A percentile compares a stretch with the other conserved stretches of the same genome.
phyloP scores from a whole-genome alignment of 208 protist genomes.

The Trichomonas vaginalis region DNA sequence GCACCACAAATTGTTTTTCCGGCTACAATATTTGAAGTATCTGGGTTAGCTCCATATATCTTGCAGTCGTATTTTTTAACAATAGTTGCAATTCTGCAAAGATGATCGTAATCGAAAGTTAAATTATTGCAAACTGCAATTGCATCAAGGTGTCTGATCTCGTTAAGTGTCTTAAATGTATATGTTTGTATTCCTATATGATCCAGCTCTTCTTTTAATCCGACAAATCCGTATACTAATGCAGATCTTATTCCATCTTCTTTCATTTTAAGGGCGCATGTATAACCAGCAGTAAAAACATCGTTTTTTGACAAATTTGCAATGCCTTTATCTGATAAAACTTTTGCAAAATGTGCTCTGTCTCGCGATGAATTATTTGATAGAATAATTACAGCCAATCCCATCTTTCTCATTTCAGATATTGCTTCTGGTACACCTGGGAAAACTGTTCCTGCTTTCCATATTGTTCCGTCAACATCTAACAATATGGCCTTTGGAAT shows the following conservation, averaged over 20 bases:
- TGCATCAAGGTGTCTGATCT: background rate
- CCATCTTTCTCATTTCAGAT: background rate
- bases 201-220: background rate
- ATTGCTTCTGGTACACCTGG: background rate
- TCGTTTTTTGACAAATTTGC: background rate
- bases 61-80: background rate
- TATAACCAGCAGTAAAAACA: background rate
- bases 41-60: background rate
- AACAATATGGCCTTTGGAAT: background rate
- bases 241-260: background rate
- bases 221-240: background rate
- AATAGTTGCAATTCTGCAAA: background rate
- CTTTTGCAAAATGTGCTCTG: background rate
- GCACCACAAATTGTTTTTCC: background rate
- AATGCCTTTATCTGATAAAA: background rate
- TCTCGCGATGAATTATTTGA: background rate
- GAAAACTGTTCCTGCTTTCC: background rate
- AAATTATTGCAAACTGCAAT: background rate
- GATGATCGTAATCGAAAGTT: background rate
- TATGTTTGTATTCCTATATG: background rate
- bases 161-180: background rate
- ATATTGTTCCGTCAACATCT: background rate
- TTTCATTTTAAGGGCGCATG: background rate
- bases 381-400: background rate
- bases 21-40: background rate